Base-by-base conservation (phyloP, 2,329 filamentous ascomycete genomes). In the Alternaria tenuissima region DNA sequence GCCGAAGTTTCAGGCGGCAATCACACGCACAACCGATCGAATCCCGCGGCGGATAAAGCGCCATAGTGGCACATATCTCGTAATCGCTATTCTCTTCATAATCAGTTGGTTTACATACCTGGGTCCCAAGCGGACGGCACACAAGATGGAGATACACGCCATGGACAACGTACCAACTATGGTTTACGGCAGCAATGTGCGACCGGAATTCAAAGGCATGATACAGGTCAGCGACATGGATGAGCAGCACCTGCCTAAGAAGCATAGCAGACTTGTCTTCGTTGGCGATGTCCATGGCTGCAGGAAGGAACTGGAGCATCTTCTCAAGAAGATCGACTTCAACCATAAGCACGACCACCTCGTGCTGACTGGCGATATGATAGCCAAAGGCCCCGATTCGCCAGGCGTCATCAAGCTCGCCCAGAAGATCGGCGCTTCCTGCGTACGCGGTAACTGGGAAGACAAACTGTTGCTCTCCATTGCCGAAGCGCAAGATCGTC, bases 281-380 rank as follows among this genome's bases (percentile, higher is more conserved):
- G 84, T 98, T 34, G 94, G 95, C 55, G 95, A 99, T 80, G 92
- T 98, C 14, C 94, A 98, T 80, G 95, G 95, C 49, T 95, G 95
- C 82, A 87, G 87, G 68, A 76, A 85, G 12, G 86, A 93, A 62
- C 83, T 78, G 28, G 66, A 76, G 63, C 61, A 83, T 16, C 83
- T 98, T 12, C 84, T 98, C 26, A 76, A 85, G 5, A 89, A 92
- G 71, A 81, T 91, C 22, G 75, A 83, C 16, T 94, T 92, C 78
- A 78, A 89, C 60, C 75, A 79, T 26, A 80, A 83, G 14, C 82
- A 80, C 49, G 94, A 80, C 52, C 78, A 82, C 55, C 73, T 80
- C 28, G 73, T 80, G 48, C 59, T 80, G 39, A 75, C 76, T 47
- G 69, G 76, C 65, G 74, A 81, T 74, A 76, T 81, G 67, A 75